A percentile compares a stretch with the other conserved stretches of the same genome.
Conservation (phyloP, 805 yeast genomes). For the Metschnikowia bowlesiae region DNA sequence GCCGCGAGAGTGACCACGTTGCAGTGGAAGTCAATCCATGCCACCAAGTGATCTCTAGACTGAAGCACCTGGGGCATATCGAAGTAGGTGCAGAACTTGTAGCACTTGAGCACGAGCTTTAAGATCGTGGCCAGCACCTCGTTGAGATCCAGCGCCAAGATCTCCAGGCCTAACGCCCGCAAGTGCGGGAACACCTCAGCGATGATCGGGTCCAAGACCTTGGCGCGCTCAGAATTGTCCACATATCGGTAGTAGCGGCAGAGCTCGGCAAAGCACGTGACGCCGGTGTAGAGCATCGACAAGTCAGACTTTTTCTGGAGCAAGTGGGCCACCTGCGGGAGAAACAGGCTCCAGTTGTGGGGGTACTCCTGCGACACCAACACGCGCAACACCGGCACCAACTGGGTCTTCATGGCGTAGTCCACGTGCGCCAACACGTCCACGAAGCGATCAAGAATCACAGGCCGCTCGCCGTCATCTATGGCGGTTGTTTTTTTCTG, state of each 20-base stretch:
- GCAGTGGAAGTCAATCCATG: slow-evolving; percentile 79
- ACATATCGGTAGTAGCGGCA: slow-evolving; percentile 69
- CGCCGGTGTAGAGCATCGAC: slow-evolving; percentile 53
- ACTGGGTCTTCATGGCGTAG: slow-evolving; percentile 35
- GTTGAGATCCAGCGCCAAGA: slow-evolving; percentile 24
- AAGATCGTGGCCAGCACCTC: slow-evolving; percentile 44
- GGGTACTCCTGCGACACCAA: slow-evolving; percentile 34
- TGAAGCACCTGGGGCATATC: slow-evolving; percentile 67
- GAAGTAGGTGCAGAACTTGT: slow-evolving; percentile 69
- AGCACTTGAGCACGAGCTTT: slow-evolving; percentile 66
- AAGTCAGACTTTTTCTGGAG: slow-evolving; percentile 26
- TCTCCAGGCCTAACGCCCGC: slow-evolving; percentile 57
- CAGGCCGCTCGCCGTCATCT: slow-evolving; percentile 68
- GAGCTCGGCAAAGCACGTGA: slow-evolving; percentile 66
- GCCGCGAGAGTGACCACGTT: slow-evolving; percentile 55
- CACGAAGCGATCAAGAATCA: slow-evolving; percentile 64
- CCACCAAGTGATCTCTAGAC: slow-evolving; percentile 42
- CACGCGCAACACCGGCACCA: slow-evolving; percentile 38
- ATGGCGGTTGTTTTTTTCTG: slow-evolving; percentile 28
- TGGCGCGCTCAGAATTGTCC: slow-evolving; percentile 40
- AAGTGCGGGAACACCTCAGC: slow-evolving; percentile 60
- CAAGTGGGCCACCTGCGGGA: slow-evolving; percentile 29
- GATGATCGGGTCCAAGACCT: slow-evolving; percentile 43
- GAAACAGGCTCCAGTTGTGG: slow-evolving; percentile 33
- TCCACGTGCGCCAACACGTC: slow-evolving; percentile 48